Evolutionary conservation across 768 basidiomycete species (phyloP).

Genomic region (Rubroboletus pulcherrimus): DNA sequence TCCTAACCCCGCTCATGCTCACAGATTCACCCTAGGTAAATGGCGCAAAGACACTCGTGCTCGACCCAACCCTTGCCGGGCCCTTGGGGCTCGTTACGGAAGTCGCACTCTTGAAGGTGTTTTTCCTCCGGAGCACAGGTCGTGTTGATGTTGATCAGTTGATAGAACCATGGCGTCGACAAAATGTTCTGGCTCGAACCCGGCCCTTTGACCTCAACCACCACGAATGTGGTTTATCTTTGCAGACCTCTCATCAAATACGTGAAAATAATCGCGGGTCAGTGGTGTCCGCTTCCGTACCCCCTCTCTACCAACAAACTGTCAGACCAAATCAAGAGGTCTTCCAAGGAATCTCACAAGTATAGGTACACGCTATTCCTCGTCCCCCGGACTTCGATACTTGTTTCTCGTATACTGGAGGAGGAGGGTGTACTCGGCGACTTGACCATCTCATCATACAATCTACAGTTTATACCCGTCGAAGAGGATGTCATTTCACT

Average conservation of each 20-base stretch:
- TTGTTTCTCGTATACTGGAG: constrained; percentile 83
- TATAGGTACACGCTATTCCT: constrained; percentile 85
- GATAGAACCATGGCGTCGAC: constrained; percentile 95
- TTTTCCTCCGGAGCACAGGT: background rate
- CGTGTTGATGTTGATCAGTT: constrained; percentile 6
- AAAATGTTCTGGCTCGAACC: constrained; percentile 99
- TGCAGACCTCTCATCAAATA: constrained; percentile 83
- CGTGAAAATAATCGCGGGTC: constrained; percentile 90
- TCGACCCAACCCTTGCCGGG: constrained; percentile 83
- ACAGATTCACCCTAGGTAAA: constrained; percentile 55
- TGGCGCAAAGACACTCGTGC: constrained; percentile 94
- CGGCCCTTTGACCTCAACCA: constrained; percentile 77
- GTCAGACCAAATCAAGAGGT: constrained; percentile 88
- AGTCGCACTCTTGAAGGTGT: constrained; percentile 86
- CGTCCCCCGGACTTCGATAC: constrained; percentile 81
- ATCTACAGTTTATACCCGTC: constrained; percentile 89
- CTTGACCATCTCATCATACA: constrained; percentile 79
- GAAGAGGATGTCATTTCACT: constrained; percentile 92
- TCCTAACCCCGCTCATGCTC: background rate
- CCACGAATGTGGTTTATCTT: constrained; percentile 89
- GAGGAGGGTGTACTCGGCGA: constrained; percentile 99
- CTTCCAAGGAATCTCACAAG: constrained; percentile 65
- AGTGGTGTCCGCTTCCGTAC: constrained; percentile 16
- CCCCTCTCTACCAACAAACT: constrained; percentile 21
- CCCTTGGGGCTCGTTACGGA: constrained; percentile 95